Base-by-base conservation (phyloP, 371 early-diverging fungal genomes). In the Lichtheimia ramosa region DNA sequence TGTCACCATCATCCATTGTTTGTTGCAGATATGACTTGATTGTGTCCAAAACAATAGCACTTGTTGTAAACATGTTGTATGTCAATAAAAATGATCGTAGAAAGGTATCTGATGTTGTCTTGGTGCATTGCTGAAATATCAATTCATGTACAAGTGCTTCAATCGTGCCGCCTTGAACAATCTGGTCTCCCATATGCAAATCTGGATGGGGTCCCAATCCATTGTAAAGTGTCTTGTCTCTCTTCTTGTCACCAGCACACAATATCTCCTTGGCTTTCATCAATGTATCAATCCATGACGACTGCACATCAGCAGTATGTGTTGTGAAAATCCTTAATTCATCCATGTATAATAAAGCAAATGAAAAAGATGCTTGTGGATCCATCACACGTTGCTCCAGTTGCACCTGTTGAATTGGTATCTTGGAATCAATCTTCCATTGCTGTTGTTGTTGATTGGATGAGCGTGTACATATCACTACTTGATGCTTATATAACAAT, bases 111-210 rank as follows among this genome's bases (percentile, higher is more conserved):
- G 58, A 16, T 18, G 61, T 20, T n/a, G 18, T 14, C 10, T 25
- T 1, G 27, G 25, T 24, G 20, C 40, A 51, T 8, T 80, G 83
- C 62, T 74, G 61, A 53, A 74, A 82, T 3, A 92, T 53, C 41
- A 91, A 63, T 59, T 90, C 89, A 49, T 88, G 88, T 16, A 90
- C 77, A 12, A 90, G 62, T 0, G 89, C 89, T 24, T 79, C 74
- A 13, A 85, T 66, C 7, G 89, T 82, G 10, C 89, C 90, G 5
- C 84, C 88, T 16, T 70, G 48, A 10, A 85, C 53, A 62, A 53
- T 34, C 0, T 42, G 13, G 15, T 58, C 61, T 14, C 66, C 42
- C 18, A 59, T 18, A 24, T 52, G 15, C 60, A 59, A 52, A 52
- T 43, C 46, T 18, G 51, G 60, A 52, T 59, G 60, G 14, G 21